Conservation (phyloP, 2,329 filamentous ascomycete species). For the Metarhizium robertsii region DNA sequence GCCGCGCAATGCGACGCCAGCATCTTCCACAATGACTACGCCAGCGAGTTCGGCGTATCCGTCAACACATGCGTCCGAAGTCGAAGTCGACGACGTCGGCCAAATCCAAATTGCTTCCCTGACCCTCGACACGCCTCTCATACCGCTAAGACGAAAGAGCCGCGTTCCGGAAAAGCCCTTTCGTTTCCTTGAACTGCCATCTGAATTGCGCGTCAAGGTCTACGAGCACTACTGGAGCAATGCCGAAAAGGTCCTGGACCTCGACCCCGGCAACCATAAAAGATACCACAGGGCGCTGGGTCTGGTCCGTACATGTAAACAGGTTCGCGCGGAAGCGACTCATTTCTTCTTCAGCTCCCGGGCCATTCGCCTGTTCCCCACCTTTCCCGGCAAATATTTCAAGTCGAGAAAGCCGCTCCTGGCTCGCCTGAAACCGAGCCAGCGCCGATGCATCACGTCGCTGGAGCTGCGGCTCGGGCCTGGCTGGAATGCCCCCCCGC, state of each 20-base stretch:
- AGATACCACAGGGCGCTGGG: constrained; percentile 49
- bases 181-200: constrained; percentile 57
- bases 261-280: constrained; percentile 57
- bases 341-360: constrained; percentile 56
- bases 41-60: constrained; percentile 27
- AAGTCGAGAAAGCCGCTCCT: constrained; percentile 66
- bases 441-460: constrained; percentile 50
- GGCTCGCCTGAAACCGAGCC: constrained; percentile 51
- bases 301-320: constrained; percentile 51
- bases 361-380: constrained; percentile 58
- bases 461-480: constrained; percentile 65
- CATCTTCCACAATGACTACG: constrained; percentile 22
- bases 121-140: constrained; percentile 29
- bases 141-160: constrained; percentile 21
- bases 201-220: constrained; percentile 60
- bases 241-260: constrained; percentile 48
- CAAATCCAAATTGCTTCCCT: constrained; percentile 33
- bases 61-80: constrained; percentile 26
- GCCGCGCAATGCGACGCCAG: constrained; percentile 19
- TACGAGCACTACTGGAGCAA: constrained; percentile 55
- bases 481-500: constrained; percentile 61
- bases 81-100: constrained; percentile 29
- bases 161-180: constrained; percentile 38
- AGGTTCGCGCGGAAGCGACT: constrained; percentile 53
- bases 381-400: constrained; percentile 54